Evolutionary conservation across 176 grass and related monocot genomes (phyloP).

Genomic region (maize (Zea mays)): Zm-B73-REFERENCE-NAM-5.0 NC_050102.1:165181001-165181500

Average conservation of each 20-base stretch:
- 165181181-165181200: background rate
- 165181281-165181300: constrained; percentile 1
- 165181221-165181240: too few species aligned
- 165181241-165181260: background rate
- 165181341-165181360: background rate
- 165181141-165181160: constrained; percentile 38
- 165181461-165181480: too few species aligned
- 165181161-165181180: constrained; percentile 27
- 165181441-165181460: too few species aligned
- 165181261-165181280: background rate
- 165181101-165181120: background rate
- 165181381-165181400: background rate
- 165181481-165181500: too few species aligned
- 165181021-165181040: constrained; percentile 39
- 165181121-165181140: too few species aligned
- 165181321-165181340: background rate
- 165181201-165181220: background rate
- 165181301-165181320: background rate
- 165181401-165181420: too few species aligned
- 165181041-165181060: constrained; percentile 16
- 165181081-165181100: constrained; percentile 1
- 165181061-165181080: background rate
- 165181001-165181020: constrained; percentile 34
- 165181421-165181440: too few species aligned
- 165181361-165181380: background rate